Conservation (phyloP, 108 stramenopile genomes). For the Nannochloropsis gaditana region DNA sequence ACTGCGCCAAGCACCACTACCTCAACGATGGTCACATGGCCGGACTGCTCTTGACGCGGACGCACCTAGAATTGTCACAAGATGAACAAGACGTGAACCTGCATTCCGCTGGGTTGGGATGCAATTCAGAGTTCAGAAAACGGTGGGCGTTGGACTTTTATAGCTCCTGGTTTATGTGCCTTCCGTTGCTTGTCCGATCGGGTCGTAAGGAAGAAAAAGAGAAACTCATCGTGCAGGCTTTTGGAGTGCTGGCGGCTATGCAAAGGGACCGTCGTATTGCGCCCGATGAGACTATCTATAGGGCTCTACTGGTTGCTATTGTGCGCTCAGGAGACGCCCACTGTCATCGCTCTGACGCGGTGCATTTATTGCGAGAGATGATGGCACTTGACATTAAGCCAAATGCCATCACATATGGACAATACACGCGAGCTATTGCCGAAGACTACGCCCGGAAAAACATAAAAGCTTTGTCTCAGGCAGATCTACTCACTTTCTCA, state of each 20-base stretch:
- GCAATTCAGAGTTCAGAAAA: background rate
- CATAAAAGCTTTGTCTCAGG: background rate
- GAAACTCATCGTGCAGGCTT: background rate
- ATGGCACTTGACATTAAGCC: background rate
- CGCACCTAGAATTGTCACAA: background rate
- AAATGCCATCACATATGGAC: background rate
- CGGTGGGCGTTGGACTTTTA: conserved; percentile 2
- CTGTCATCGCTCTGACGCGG: background rate
- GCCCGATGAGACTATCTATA: background rate
- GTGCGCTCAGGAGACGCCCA: background rate
- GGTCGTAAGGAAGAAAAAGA: background rate
- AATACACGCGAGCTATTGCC: background rate
- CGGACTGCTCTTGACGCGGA: conserved; percentile 1
- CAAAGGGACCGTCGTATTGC: background rate
- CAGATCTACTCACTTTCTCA: background rate
- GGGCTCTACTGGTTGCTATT: background rate
- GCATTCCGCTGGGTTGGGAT: background rate
- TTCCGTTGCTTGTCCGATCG: background rate
- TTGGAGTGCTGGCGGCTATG: conserved; percentile 14
- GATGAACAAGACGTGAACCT: background rate
- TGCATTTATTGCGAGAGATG: conserved; percentile 1
- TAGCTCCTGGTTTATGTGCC: background rate
- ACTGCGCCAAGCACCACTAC: background rate
- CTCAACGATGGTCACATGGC: conserved; percentile 3
- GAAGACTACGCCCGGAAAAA: background rate